These are phyloP conservation scores for Hygrophorus pudorinus DNA, from an alignment of 768 basidiomycete species.

Conservation along the genomic window DNA sequence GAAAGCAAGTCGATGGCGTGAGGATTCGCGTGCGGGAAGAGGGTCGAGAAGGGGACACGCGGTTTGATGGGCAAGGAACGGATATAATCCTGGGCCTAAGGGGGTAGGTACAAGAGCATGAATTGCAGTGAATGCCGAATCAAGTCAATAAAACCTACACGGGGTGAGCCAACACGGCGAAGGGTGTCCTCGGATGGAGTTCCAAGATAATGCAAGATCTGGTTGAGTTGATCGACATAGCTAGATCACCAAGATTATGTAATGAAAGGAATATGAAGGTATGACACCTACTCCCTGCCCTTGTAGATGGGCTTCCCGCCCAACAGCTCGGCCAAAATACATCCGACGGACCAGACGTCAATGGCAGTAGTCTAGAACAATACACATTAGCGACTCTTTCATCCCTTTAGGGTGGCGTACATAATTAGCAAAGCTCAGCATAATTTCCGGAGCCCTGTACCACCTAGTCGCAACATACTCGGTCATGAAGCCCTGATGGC, in stretches of 20 bases:
- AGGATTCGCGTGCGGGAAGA: slow-evolving; percentile 93
- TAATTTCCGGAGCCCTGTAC: slow-evolving; percentile 99
- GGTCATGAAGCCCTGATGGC: slow-evolving; percentile 95
- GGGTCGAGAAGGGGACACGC: slow-evolving; percentile 79
- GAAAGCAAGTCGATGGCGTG: slow-evolving; percentile 88
- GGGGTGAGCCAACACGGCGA: slow-evolving; percentile 88
- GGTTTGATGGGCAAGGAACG: slow-evolving; percentile 96
- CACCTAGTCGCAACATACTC: slow-evolving; percentile 99
- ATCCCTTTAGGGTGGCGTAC: slow-evolving; percentile 33
- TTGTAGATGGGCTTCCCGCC: slow-evolving; percentile 96
- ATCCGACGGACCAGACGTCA: slow-evolving; percentile 95
- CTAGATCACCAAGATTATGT: slow-evolving; percentile 28
- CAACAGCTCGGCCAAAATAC: slow-evolving; percentile 87
- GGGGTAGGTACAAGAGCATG: too few relatives aligned
- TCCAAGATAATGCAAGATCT: slow-evolving; percentile 96
- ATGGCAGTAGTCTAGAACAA: slow-evolving; percentile 69
- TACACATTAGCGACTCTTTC: neutral
- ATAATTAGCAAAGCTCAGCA: slow-evolving; percentile 94
- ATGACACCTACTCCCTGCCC: slow-evolving; percentile 75
- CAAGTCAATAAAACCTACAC: slow-evolving; percentile 39
- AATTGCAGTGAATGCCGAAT: neutral
- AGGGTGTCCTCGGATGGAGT: slow-evolving; percentile 96
- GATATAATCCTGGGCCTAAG: slow-evolving; percentile 93
- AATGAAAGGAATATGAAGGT: slow-evolving; percentile 5
- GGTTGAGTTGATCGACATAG: slow-evolving; percentile 97